Evolutionary conservation across 2,329 filamentous ascomycete species (phyloP).

Genomic region (Colletotrichum sp.): DNA sequence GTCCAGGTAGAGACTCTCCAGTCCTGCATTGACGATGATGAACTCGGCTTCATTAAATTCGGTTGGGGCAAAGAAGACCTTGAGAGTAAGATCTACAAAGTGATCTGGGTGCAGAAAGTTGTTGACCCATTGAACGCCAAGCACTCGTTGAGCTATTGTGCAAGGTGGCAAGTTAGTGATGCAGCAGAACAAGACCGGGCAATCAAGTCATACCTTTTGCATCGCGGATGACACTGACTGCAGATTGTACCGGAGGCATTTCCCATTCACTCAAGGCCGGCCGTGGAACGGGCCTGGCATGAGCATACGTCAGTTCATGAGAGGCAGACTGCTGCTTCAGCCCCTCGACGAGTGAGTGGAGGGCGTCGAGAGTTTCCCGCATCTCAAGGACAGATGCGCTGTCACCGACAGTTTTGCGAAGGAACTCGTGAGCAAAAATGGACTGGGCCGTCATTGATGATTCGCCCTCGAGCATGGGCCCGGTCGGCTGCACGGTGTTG

Average conservation of each 20-base stretch:
- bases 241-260: constrained; percentile 21
- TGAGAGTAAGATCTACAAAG: constrained; percentile 36
- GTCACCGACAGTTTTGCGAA: constrained; percentile 39
- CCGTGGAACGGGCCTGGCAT: constrained; percentile 15
- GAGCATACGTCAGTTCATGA: constrained; percentile 29
- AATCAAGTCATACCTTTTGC: constrained; percentile 4
- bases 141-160: neutral
- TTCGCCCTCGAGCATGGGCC: constrained; percentile 46
- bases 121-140: constrained; percentile 29
- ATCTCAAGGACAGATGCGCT: constrained; percentile 35
- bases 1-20: constrained; percentile 34
- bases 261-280: constrained; percentile 5
- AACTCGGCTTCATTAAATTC: constrained; percentile 36
- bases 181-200: rapidly evolving
- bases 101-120: constrained; percentile 32
- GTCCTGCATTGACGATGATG: constrained; percentile 36
- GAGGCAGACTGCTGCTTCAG: constrained; percentile 29
- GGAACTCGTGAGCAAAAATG: constrained; percentile 50
- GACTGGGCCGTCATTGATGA: constrained; percentile 52
- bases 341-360: constrained; percentile 33
- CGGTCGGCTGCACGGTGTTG: constrained; percentile 26
- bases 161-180: neutral
- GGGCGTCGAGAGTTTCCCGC: constrained; percentile 38
- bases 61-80: constrained; percentile 34
- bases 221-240: constrained; percentile 14